A percentile compares a stretch with the other conserved stretches of the same genome.
phyloP scores from a whole-genome alignment of 306 rosid genomes.

The Neltuma alba region DNA sequence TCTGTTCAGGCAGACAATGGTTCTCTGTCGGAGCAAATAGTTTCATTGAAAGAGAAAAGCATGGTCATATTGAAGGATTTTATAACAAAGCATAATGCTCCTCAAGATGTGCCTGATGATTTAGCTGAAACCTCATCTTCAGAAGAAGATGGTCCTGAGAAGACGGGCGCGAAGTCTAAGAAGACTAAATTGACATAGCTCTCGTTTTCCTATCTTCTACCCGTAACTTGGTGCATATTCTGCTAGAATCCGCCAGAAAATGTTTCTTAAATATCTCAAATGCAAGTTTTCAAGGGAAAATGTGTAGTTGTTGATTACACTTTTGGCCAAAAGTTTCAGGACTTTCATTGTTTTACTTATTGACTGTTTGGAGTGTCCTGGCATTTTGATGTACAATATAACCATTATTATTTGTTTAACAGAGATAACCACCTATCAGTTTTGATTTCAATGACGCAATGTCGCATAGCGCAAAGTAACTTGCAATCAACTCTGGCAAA shows the following conservation, averaged over 20 bases:
- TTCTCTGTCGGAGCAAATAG: slow-evolving; percentile 67
- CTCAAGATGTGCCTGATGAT: slow-evolving; percentile 83
- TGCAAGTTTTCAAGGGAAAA: background rate
- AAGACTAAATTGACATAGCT: slow-evolving; percentile 68
- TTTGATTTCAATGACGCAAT: background rate
- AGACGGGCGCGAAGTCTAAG: slow-evolving; percentile 61
- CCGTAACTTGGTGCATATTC: background rate
- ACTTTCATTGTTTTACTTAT: background rate
- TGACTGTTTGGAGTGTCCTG: background rate
- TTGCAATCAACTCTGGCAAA: slow-evolving; percentile 13
- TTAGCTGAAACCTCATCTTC: slow-evolving; percentile 65
- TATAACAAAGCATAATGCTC: slow-evolving; percentile 82
- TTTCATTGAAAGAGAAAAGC: slow-evolving; percentile 71
- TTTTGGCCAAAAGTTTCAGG: background rate
- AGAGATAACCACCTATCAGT: background rate
- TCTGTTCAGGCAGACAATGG: slow-evolving; percentile 49
- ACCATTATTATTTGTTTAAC: background rate
- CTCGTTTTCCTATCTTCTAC: background rate
- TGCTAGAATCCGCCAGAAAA: background rate
- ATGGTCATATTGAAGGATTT: slow-evolving; percentile 75
- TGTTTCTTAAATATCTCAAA: background rate
- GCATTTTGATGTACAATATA: background rate
- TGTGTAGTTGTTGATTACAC: background rate
- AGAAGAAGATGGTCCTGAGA: slow-evolving; percentile 62
- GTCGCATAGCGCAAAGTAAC: background rate